Evolutionary conservation across 306 rosid species (phyloP).

Genomic region (Begonia masoniana): DNA sequence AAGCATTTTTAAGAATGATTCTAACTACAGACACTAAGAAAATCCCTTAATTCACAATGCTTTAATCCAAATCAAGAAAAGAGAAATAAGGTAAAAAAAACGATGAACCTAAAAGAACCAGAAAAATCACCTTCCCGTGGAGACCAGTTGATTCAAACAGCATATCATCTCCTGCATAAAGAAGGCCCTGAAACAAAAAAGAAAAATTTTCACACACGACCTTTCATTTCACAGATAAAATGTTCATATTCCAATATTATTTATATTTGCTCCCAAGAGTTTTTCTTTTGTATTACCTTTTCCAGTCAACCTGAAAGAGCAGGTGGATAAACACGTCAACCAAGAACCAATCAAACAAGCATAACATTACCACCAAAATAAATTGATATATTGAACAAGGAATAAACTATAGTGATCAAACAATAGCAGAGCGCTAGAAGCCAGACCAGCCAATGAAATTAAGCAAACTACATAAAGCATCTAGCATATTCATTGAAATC

Average conservation of each 20-base stretch:
- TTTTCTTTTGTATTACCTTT: too few relatives aligned
- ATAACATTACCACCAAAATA: too few relatives aligned
- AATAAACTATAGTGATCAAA: background rate
- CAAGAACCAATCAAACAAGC: background rate
- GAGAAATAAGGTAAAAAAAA: too few relatives aligned
- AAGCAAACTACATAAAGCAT: background rate
- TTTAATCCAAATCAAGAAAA: too few relatives aligned
- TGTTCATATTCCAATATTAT: too few relatives aligned
- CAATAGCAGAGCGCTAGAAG: background rate
- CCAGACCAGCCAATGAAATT: background rate
- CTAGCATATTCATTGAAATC: background rate
- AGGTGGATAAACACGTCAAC: background rate
- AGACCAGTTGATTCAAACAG: conserved; percentile 84
- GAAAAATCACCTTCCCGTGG: conserved; percentile 39
- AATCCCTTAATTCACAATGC: too few relatives aligned
- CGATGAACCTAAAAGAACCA: too few relatives aligned
- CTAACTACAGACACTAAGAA: too few relatives aligned
- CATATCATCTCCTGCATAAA: conserved; percentile 57
- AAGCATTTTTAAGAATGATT: too few relatives aligned
- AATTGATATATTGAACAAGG: background rate
- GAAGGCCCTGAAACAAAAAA: conserved; percentile 71
- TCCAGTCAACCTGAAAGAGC: too few relatives aligned
- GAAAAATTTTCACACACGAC: background rate
- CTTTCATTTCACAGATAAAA: too few relatives aligned
- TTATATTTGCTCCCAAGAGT: too few relatives aligned